These are phyloP conservation scores for Solidago caesia DNA, from an alignment of 129 eudicot genomes.

Conservation along the genomic window DNA sequence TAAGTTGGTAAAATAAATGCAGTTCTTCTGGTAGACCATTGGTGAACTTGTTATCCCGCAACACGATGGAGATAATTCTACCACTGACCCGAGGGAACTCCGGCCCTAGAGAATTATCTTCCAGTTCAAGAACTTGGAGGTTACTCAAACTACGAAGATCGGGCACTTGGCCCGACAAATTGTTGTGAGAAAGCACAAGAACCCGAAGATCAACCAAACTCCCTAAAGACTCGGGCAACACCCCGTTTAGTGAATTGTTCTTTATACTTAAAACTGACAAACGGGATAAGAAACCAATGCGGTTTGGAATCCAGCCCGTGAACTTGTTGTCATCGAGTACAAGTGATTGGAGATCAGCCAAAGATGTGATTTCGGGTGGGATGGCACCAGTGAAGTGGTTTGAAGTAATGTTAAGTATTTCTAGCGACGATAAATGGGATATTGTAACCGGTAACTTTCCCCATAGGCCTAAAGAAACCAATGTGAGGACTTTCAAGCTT, in stretches of 20 bases:
- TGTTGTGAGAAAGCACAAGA: conserved; percentile 66
- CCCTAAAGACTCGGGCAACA: conserved; percentile 60
- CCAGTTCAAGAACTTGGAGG: conserved; percentile 74
- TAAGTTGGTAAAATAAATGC: conserved; percentile 60
- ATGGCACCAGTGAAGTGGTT: conserved; percentile 63
- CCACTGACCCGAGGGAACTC: conserved; percentile 54
- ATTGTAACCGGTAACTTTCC: conserved; percentile 60
- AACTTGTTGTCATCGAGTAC: conserved; percentile 77
- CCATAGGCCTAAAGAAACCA: conserved; percentile 90
- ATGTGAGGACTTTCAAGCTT: conserved; percentile 69
- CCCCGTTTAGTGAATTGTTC: conserved; percentile 60
- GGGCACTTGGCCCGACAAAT: conserved; percentile 64
- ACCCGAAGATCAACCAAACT: conserved; percentile 58
- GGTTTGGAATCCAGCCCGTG: conserved; percentile 56
- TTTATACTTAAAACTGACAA: conserved; percentile 76
- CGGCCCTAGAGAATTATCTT: conserved; percentile 64
- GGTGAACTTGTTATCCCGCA: conserved; percentile 66
- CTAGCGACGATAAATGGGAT: conserved; percentile 53
- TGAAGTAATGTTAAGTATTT: conserved; percentile 70
- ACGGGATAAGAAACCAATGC: conserved; percentile 54
- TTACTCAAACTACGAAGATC: conserved; percentile 55
- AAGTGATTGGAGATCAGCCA: conserved; percentile 60
- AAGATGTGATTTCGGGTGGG: conserved; percentile 50
- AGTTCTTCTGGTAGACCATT: conserved; percentile 53
- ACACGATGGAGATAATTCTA: conserved; percentile 47